Conservation (phyloP, 73 alveolate species). For the Tetrahymena thermophila region DNA sequence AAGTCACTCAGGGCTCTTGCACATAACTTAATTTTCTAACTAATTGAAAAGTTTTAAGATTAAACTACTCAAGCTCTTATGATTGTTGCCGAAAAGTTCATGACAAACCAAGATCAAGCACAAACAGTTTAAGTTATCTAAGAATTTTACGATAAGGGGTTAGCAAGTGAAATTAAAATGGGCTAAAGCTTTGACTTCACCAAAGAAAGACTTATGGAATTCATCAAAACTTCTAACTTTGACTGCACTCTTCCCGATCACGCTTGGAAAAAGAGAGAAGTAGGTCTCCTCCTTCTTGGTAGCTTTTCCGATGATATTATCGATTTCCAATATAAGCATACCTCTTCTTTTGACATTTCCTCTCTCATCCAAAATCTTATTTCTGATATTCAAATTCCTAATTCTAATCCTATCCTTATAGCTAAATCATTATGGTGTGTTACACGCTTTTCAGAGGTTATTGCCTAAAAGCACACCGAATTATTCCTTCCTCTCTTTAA, state of each 20-base stretch:
- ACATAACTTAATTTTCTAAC: constrained; percentile 14
- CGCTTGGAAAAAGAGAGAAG: constrained; percentile 29
- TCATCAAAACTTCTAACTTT: constrained; percentile 28
- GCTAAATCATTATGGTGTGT: constrained; percentile 41
- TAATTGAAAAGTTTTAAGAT: constrained; percentile 38
- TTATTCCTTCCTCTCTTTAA: constrained; percentile 36
- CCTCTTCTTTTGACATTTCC: constrained; percentile 24
- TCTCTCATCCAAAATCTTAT: constrained; percentile 22
- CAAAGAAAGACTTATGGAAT: constrained; percentile 21
- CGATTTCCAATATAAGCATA: constrained; percentile 26
- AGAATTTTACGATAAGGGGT: not conserved
- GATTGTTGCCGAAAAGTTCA: constrained; percentile 36
- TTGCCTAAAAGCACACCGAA: constrained; percentile 17
- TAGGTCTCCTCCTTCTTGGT: constrained; percentile 31
- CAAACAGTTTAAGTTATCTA: constrained; percentile 8
- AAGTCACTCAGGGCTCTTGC: constrained; percentile 37
- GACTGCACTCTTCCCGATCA: not conserved
- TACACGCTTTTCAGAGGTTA: constrained; percentile 30
- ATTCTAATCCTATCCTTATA: not conserved
- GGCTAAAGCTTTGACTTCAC: constrained; percentile 17
- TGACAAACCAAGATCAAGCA: constrained; percentile 18
- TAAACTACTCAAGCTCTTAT: constrained; percentile 5
- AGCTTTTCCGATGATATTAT: constrained; percentile 41
- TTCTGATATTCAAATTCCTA: constrained; percentile 12
- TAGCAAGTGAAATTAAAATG: constrained; percentile 13